phyloP scores from a whole-genome alignment of 495 filamentous ascomycete genomes.

The Sphaerosporella brunnea region DNA sequence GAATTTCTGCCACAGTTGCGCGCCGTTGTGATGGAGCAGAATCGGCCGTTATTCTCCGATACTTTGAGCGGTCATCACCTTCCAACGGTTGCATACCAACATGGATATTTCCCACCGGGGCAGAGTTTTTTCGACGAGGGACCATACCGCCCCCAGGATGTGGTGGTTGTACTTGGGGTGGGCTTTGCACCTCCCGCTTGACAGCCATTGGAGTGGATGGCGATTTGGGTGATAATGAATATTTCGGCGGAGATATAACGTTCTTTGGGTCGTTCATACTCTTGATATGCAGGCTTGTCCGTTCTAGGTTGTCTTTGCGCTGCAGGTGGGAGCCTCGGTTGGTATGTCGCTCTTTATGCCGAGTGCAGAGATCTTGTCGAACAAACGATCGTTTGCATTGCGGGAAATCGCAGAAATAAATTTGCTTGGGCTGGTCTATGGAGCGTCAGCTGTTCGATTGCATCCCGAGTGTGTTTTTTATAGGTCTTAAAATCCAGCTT shows the following conservation, averaged over 20 bases:
- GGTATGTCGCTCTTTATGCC: constrained; percentile 90
- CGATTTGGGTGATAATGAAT: constrained; percentile 21
- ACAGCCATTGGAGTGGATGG: constrained; percentile 33
- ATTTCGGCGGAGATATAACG: constrained; percentile 16
- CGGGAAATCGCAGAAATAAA: constrained; percentile 86
- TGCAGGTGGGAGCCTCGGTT: constrained; percentile 86
- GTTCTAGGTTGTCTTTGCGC: constrained; percentile 54
- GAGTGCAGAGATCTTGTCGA: constrained; percentile 79
- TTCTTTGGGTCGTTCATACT: constrained; percentile 12
- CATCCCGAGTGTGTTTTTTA: background rate
- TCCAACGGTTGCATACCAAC: background rate
- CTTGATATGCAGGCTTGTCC: constrained; percentile 2
- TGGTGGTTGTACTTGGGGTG: constrained; percentile 17
- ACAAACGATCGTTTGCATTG: constrained; percentile 85
- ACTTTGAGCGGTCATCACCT: constrained; percentile 1
- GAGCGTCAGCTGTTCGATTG: constrained; percentile 1
- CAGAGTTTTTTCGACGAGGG: background rate
- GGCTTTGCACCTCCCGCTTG: constrained; percentile 28
- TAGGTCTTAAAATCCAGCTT: too few species aligned
- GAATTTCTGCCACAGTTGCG: constrained; percentile 8
- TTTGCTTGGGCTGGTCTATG: constrained; percentile 69
- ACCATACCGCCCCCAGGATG: constrained; percentile 14
- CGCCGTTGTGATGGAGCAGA: constrained; percentile 4
- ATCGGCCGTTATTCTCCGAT: constrained; percentile 2
- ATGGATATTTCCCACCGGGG: background rate